Evolutionary conservation across 2,329 filamentous ascomycete species (phyloP).

Genomic region (Paecilomyces dactylethromorphus): DNA sequence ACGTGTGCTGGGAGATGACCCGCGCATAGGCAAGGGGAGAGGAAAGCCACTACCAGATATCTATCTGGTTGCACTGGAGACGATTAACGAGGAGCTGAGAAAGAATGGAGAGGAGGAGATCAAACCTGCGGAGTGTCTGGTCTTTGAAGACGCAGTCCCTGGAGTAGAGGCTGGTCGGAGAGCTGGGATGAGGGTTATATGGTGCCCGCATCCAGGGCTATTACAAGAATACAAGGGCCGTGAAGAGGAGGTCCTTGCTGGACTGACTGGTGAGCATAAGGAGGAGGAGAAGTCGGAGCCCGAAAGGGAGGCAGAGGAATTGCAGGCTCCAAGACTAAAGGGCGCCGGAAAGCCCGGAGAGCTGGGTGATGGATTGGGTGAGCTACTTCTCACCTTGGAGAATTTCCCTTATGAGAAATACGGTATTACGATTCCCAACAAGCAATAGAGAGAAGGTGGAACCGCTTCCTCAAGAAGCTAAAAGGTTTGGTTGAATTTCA

Average conservation of each 20-base stretch:
- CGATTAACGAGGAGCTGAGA: slow-evolving; percentile 68
- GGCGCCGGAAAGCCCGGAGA: slow-evolving; percentile 46
- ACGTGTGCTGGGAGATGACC: slow-evolving; percentile 78
- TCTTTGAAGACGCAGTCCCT: slow-evolving; percentile 92
- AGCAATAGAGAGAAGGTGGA: neutral
- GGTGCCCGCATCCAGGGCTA: slow-evolving; percentile 79
- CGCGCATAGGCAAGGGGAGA: slow-evolving; percentile 66
- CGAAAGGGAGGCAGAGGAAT: slow-evolving; percentile 33
- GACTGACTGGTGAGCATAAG: slow-evolving; percentile 65
- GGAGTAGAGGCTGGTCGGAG: slow-evolving; percentile 86
- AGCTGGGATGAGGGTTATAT: slow-evolving; percentile 90
- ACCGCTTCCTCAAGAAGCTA: neutral
- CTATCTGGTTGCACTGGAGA: slow-evolving; percentile 76
- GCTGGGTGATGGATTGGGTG: slow-evolving; percentile 56
- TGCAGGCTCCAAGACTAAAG: slow-evolving; percentile 30
- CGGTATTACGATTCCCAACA: slow-evolving; percentile 41
- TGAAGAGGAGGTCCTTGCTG: slow-evolving; percentile 77
- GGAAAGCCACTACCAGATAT: slow-evolving; percentile 96
- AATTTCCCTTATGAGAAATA: slow-evolving; percentile 55
- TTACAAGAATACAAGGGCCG: slow-evolving; percentile 67
- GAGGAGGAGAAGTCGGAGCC: slow-evolving; percentile 41
- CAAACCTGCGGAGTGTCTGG: slow-evolving; percentile 77
- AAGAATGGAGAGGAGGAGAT: slow-evolving; percentile 55
- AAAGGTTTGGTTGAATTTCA: neutral
- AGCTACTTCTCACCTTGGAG: slow-evolving; percentile 47